A percentile compares a stretch with the other conserved stretches of the same genome.
Evolutionary conservation across 257 asterid genomes (phyloP).

Genomic region (Solanum tacnaense): DNA sequence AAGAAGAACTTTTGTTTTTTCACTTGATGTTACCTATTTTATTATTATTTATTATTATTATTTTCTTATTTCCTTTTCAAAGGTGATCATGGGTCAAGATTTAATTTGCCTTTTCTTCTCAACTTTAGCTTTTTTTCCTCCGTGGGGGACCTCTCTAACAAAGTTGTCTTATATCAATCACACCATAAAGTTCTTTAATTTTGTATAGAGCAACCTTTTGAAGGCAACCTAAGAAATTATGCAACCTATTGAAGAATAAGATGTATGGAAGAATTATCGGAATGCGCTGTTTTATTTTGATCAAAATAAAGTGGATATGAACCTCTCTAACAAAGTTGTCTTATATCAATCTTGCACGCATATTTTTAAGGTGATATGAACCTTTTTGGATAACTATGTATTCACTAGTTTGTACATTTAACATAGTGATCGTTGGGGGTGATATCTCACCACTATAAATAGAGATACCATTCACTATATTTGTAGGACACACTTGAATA

Average conservation of each 20-base stretch:
- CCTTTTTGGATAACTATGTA: background rate
- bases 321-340: too few species aligned
- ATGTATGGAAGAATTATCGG: background rate
- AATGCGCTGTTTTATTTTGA: background rate
- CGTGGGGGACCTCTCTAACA: slow-evolving; percentile 2
- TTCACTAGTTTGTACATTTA: too few species aligned
- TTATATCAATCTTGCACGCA: background rate
- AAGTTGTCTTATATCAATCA: slow-evolving; percentile 8
- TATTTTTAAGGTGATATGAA: background rate
- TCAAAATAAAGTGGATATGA: too few species aligned
- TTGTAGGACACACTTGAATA: too few species aligned
- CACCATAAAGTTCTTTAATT: background rate
- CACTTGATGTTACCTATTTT: background rate
- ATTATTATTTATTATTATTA: background rate
- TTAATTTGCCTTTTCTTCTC: slow-evolving; percentile 7
- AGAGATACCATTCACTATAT: background rate
- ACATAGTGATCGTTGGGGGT: background rate
- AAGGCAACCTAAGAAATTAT: background rate
- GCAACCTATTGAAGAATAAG: background rate
- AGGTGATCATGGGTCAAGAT: slow-evolving; percentile 9
- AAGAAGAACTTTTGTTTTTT: slow-evolving; percentile 5
- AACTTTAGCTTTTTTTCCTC: background rate
- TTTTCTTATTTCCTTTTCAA: background rate
- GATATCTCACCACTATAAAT: background rate
- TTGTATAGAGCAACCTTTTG: background rate